Evolutionary conservation across 1,284 basidiomycete genomes (phyloP).

Genomic region (Tylopilus sp.): DNA sequence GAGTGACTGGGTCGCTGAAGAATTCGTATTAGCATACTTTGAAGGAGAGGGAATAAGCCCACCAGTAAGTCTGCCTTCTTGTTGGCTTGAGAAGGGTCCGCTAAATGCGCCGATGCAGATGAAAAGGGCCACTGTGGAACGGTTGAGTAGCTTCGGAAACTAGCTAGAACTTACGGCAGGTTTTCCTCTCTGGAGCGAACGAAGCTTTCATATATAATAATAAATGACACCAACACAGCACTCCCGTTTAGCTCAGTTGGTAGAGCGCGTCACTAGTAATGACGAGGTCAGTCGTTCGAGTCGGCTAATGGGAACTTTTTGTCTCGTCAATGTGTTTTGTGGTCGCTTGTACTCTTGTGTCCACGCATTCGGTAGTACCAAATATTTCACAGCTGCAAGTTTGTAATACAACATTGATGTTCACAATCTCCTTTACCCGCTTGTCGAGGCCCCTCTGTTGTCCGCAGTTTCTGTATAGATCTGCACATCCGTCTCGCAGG

Average conservation of each 20-base stretch:
- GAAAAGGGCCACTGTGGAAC: conserved; percentile 38
- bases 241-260: conserved; percentile 57
- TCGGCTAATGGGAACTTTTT: conserved; percentile 48
- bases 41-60: conserved; percentile 69
- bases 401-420: conserved; percentile 15
- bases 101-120: conserved; percentile 36
- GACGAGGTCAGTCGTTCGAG: conserved; percentile 54
- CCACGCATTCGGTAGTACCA: neutral
- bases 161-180: no score
- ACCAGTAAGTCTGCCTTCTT: conserved; percentile 47
- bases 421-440: conserved; percentile 4
- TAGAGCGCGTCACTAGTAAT: conserved; percentile 63
- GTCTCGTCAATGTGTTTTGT: neutral
- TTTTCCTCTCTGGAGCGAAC: no score
- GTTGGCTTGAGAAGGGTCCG: neutral
- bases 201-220: no score
- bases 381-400: neutral
- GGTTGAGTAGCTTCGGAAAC: conserved; percentile 19
- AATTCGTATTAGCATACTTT: conserved; percentile 75
- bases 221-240: no score
- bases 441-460: conserved; percentile 10
- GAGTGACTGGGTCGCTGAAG: conserved; percentile 69
- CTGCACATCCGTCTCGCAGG: neutral
- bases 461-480: conserved; percentile 1
- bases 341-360: no score